Evolutionary conservation across 805 yeast genomes (phyloP).

Genomic region (Ogataea ganodermae): DNA sequence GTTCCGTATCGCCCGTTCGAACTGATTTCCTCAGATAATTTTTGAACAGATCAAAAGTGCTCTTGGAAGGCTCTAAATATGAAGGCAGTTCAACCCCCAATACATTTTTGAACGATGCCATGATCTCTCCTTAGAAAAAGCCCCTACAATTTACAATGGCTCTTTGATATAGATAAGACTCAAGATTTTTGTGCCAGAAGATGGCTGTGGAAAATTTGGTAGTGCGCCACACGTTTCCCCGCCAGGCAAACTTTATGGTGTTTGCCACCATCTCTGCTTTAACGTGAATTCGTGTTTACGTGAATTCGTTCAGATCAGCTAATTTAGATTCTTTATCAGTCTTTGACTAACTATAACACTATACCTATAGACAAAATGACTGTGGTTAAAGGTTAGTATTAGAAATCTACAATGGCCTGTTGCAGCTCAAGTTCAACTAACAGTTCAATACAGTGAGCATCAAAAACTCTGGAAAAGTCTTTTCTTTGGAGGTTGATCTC

Average conservation of each 20-base stretch:
- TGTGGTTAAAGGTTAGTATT: slow-evolving; percentile 1
- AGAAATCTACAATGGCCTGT: no score
- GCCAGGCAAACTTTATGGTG: not conserved
- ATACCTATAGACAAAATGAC: not conserved
- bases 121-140: not conserved
- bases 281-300: not conserved
- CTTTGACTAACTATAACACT: no score
- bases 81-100: slow-evolving; percentile 4
- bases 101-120: not conserved
- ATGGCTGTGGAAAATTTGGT: slow-evolving; percentile 2
- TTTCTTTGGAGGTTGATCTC: slow-evolving; percentile 57
- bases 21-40: slow-evolving; percentile 12
- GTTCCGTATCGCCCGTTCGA: slow-evolving; percentile 6
- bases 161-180: not conserved
- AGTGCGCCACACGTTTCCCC: slow-evolving; percentile 3
- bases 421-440: not conserved
- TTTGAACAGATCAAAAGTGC: slow-evolving; percentile 13
- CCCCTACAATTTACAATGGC: no score
- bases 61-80: slow-evolving; percentile 5
- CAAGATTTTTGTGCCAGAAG: not conserved
- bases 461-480: slow-evolving; percentile 69
- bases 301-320: no score
- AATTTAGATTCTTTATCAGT: no score
- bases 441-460: slow-evolving; percentile 39
- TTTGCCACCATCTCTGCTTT: slow-evolving; percentile 5